Evolutionary conservation across 108 stramenopile genomes (phyloP), one percentile per base, ranked within the genome.

Genomic region (Conticribra weissflogii): DNA sequence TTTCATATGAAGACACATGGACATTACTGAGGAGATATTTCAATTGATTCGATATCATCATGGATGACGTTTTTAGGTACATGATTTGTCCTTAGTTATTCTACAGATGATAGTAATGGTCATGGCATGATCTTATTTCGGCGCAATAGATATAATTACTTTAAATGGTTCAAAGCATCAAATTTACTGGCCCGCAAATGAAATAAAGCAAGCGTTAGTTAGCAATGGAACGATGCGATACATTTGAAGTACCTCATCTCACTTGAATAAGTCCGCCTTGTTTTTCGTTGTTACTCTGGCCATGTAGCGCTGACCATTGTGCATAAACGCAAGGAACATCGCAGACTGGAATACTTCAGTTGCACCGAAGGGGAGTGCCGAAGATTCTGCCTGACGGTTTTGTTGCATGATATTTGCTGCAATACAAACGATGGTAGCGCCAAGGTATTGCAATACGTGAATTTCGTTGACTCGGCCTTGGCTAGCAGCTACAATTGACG

Each of bases 291-390:
- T 63, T 3, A 79, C 71, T 48, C 66, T 79, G 1, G 78, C 78
- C 16, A 79, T 45, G 47, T 79, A 79, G 44, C 71, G 60, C 24
- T 79, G 71, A 0, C 78, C 78, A 70, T 71, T 71, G 32, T 67
- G 71, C 65, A 79, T 72, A 58, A 79, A 79, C 2, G 78, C 78
- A n/a, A 79, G 46, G 33, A 79, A 79, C 59, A 66, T 72, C 18
- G 78, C 78, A 28, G 71, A 72, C 27, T 79, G 78, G 14, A 79
- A 67, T n/a, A 72, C 65, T 48, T 71, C 64, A n/a, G 22, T 71
- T 22, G 66, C 66, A 12, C 60, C 54, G 23, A 76, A 67, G 17
- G 31, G 45, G 51, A 17, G 14, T 23, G 58, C 27, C 44, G 19
- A 24, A 14, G 22, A 33, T 53, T 16, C 59, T 19, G 4, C 29